Evolutionary conservation across 371 early-diverging fungal species (phyloP).

Genomic region (Mortierella sp.): DNA sequence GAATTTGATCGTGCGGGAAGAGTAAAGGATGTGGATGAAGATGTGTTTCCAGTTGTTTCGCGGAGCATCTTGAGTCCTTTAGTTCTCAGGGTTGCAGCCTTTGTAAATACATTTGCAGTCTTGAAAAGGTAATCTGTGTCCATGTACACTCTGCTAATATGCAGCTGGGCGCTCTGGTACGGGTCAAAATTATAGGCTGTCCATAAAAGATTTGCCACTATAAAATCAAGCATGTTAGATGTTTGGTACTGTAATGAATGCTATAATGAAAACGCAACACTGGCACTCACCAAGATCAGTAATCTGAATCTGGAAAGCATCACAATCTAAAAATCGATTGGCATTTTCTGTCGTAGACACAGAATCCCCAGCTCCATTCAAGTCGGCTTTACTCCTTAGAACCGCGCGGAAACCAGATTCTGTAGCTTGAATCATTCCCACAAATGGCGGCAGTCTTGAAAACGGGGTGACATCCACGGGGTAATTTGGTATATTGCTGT

Average conservation of each 20-base stretch:
- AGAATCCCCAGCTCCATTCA: slow-evolving; percentile 20
- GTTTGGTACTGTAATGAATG: no score
- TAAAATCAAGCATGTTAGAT: no score
- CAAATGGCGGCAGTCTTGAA: slow-evolving; percentile 25
- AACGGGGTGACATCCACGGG: slow-evolving; percentile 34
- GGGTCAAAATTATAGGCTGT: slow-evolving; percentile 40
- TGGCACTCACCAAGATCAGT: slow-evolving; percentile 41
- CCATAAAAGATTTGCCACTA: slow-evolving; percentile 46
- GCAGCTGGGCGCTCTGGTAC: slow-evolving; percentile 44
- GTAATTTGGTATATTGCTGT: not conserved
- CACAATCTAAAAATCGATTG: slow-evolving; percentile 22
- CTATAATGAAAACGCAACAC: no score
- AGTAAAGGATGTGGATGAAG: not conserved
- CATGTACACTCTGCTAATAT: slow-evolving; percentile 39
- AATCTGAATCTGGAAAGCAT: slow-evolving; percentile 40
- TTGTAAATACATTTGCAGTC: slow-evolving; percentile 14
- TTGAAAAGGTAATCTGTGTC: slow-evolving; percentile 39
- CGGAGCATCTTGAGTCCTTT: slow-evolving; percentile 31
- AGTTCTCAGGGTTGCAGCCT: slow-evolving; percentile 17
- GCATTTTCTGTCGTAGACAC: slow-evolving; percentile 2
- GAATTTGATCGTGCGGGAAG: slow-evolving; percentile 3
- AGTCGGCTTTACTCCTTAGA: slow-evolving; percentile 21
- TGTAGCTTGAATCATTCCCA: slow-evolving; percentile 39
- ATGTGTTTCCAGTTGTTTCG: slow-evolving; percentile 6
- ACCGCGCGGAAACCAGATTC: slow-evolving; percentile 25